Evolutionary conservation across 768 basidiomycete species (phyloP), one percentile per base, ranked within the genome.

Genomic region (Pisolithus sp.): DNA sequence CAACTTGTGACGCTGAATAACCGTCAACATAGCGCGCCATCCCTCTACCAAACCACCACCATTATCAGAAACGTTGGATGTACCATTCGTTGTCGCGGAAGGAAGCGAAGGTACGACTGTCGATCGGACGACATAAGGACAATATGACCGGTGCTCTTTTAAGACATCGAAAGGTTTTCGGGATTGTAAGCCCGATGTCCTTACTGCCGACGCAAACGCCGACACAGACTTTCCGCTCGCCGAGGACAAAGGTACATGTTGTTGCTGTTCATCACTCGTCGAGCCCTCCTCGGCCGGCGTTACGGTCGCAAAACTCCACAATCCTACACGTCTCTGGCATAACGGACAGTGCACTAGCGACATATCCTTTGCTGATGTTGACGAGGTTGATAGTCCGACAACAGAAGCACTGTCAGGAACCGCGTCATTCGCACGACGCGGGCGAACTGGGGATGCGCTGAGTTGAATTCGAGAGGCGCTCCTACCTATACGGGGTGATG

Each of bases 121-220:
- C 7, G 86, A 87, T 13, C 79, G 76, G 36, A 85, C 82, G 28
- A 88, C 79, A 55, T 89, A 92, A n/a, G 89, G 89, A 57, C 90
- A 93, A 59, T 87, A 90, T 3, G 86, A 85, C 26, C 90, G 78
- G 62, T 93, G 89, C 66, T 93, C 89, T 59, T 82, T 85, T 42
- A 89, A 65, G 34, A 91, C 61, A 62, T 93, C 89, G 48, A 93
- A 81, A 18, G 77, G 78, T 48, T 86, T 70, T 39, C 61, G 58
- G 17, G 58, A 59, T 48, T 53, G 64, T 5, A 63, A 50, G 7
- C 18, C 21, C 41, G 43, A 24, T 24, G 23, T 23, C 43, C 17
- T 44, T 12, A 8, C 24, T 10, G 63, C 67, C 4, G 41, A 31
- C 17, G 39, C 46, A n/a, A 36, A 46, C 17, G 12, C 48, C 26